Percentiles rank a stretch among this genome's conserved stretches.
These are phyloP conservation scores for Ophiocordyceps australis DNA, from an alignment of 2,329 filamentous ascomycete species.

Conservation along the genomic window DNA sequence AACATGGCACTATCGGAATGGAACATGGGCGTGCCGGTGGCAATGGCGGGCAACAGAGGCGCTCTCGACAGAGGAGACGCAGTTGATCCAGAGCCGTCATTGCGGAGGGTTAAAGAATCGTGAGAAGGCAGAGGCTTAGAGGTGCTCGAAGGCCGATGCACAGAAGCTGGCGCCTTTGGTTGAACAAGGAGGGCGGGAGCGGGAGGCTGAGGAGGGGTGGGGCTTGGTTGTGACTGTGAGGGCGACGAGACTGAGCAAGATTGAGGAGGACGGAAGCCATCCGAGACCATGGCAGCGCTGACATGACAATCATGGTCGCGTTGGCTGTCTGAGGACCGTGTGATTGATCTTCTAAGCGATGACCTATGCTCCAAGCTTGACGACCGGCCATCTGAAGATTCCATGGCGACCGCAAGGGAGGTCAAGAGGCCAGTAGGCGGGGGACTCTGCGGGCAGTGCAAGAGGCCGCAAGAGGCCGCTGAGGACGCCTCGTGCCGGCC, in stretches of 20 bases:
- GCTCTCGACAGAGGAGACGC: constrained; percentile 6
- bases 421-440: no score
- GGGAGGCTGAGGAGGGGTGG: constrained; percentile 4
- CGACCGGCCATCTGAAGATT: constrained; percentile 17
- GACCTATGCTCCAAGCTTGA: constrained; percentile 20
- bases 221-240: constrained; percentile 6
- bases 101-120: constrained; percentile 31
- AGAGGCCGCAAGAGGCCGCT: constrained; percentile 1
- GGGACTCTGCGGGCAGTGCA: neutral
- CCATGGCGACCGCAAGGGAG: constrained; percentile 16
- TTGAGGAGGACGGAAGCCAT: constrained; percentile 14
- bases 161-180: constrained; percentile 6
- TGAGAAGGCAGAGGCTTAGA: constrained; percentile 30
- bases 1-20: constrained; percentile 45
- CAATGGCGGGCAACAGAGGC: constrained; percentile 4
- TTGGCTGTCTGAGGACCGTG: constrained; percentile 15
- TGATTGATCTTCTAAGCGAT: constrained; percentile 22
- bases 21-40: constrained; percentile 18
- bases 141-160: constrained; percentile 32
- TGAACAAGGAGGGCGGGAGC: constrained; percentile 5
- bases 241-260: constrained; percentile 4
- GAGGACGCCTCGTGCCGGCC: no score
- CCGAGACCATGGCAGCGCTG: constrained; percentile 29
- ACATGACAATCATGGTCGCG: constrained; percentile 28
- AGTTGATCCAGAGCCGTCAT: constrained; percentile 35